Conservation (phyloP, 2,329 filamentous ascomycete species). For the Aspergillus sp. region DNA sequence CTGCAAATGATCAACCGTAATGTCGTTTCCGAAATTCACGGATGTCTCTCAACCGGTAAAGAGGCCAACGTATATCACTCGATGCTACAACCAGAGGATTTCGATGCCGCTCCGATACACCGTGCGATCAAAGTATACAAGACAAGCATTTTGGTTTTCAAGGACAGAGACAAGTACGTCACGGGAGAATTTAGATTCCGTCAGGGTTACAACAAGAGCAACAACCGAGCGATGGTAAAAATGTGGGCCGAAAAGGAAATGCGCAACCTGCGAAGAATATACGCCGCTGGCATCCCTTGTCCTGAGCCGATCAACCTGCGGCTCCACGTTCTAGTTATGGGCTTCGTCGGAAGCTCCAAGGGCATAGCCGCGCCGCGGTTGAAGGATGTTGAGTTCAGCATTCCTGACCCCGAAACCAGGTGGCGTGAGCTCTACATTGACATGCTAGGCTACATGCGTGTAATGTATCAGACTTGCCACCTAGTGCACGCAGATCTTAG, state of each 20-base stretch:
- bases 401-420: slow-evolving; percentile 65
- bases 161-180: slow-evolving; percentile 95
- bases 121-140: slow-evolving; percentile 99
- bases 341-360: slow-evolving; percentile 81
- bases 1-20: slow-evolving; percentile 94
- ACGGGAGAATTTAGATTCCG: slow-evolving; percentile 91
- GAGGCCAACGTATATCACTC: slow-evolving; percentile 98
- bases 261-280: slow-evolving; percentile 82
- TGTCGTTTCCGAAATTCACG: slow-evolving; percentile 86
- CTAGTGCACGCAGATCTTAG: slow-evolving; percentile 95
- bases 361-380: slow-evolving; percentile 86
- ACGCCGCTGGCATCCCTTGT: slow-evolving; percentile 81
- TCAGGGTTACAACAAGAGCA: slow-evolving; percentile 87
- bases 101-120: slow-evolving; percentile 57
- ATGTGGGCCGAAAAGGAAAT: slow-evolving; percentile 99
- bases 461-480: slow-evolving; percentile 86
- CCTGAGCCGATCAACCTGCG: slow-evolving; percentile 87
- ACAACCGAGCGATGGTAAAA: slow-evolving; percentile 96
- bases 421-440: slow-evolving; percentile 82
- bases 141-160: slow-evolving; percentile 95
- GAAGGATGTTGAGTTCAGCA: slow-evolving; percentile 75
- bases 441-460: slow-evolving; percentile 82
- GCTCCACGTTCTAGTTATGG: slow-evolving; percentile 94
- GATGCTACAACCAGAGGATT: slow-evolving; percentile 58
- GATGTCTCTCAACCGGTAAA: slow-evolving; percentile 93